Evolutionary conservation across 306 rosid genomes (phyloP), one percentile per base, ranked within the genome.

Genomic region (Quercus aquifolioides): DNA sequence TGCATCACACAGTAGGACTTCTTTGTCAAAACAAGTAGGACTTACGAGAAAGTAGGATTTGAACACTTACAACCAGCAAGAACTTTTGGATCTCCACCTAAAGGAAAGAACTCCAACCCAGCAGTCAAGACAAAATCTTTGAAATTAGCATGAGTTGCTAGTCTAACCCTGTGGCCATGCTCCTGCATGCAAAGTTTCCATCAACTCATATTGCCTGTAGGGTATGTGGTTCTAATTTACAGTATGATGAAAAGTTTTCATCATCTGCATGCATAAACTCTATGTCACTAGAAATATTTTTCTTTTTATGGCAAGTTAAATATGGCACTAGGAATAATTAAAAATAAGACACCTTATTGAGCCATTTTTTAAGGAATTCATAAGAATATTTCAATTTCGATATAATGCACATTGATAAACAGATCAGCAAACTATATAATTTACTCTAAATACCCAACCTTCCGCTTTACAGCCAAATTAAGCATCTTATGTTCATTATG

Each of bases 31-130:
- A 81, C 68, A 84, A 35, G 57, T 55, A 38, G 46, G 77, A 62
- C 41, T 75, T 26, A 9, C 46, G 60, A 81, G 65, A 73, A 67
- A 73, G 84, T 77, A 68, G 78, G 84, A 69, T 51, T 59, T 35
- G 74, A 80, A 80, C 77, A 87, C 99, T 92, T 87, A 95, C 99
- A 95, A 46, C 88, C 98, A 78, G 99, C 99, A 75, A 95, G 99
- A 89, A 95, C 89, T 91, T 92, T 92, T 65, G 99, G 97, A 85
- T 95, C 99, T 82, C 99, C 98, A 72, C 99, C 98, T 77, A 95
- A 83, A 72, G 98, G 94, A 87, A 55, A 95, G 89, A 92, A 91
- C 82, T 95, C 99, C 92, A 95, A 84, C 69, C 99, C 99, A 73
- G 91, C 89, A 69, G 85, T 73, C 82, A 90, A 84, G 75, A 95